A percentile compares a stretch with the other conserved stretches of the same genome.
Conservation (phyloP, 2,329 filamentous ascomycete genomes). For the Xylaria digitata region DNA sequence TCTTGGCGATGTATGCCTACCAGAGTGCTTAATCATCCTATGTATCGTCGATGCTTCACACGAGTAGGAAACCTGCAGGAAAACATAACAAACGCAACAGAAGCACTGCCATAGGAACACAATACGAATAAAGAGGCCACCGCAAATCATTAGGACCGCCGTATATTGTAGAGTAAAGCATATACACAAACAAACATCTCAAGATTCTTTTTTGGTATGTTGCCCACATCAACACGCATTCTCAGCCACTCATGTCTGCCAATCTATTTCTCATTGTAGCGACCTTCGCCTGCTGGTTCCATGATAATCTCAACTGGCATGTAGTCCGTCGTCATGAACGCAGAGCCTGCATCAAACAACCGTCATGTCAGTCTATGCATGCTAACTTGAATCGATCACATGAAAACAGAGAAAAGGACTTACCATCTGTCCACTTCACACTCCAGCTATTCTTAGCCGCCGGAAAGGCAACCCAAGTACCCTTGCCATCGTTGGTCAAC, state of each 20-base stretch:
- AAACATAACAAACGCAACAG: not conserved
- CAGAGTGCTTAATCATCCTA: not conserved
- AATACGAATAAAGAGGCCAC: not conserved
- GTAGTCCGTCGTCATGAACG: conserved; percentile 49
- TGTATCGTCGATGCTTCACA: too few relatives aligned
- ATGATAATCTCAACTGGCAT: conserved; percentile 51
- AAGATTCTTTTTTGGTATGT: conserved; percentile 21
- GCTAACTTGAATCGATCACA: not conserved
- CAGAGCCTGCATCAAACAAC: conserved; percentile 39
- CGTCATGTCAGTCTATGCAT: conserved; percentile 15
- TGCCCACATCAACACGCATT: conserved; percentile 23
- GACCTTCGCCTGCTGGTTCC: conserved; percentile 45
- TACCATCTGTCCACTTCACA: conserved; percentile 55
- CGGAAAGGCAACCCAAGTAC: conserved; percentile 54
- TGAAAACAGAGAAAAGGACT: conserved; percentile 35
- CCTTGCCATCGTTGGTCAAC: conserved; percentile 42
- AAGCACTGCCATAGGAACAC: not conserved
- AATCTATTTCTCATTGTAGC: conserved; percentile 40
- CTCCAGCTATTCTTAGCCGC: conserved; percentile 43
- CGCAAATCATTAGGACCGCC: conserved; percentile 15
- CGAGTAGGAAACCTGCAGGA: not conserved
- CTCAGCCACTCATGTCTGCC: conserved; percentile 6
- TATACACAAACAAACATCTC: conserved; percentile 2
- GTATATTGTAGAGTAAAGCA: conserved; percentile 19
- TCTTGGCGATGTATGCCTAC: not conserved